Evolutionary conservation across 2,329 filamentous ascomycete species (phyloP).

Genomic region (Aspergillus bombycis): DNA sequence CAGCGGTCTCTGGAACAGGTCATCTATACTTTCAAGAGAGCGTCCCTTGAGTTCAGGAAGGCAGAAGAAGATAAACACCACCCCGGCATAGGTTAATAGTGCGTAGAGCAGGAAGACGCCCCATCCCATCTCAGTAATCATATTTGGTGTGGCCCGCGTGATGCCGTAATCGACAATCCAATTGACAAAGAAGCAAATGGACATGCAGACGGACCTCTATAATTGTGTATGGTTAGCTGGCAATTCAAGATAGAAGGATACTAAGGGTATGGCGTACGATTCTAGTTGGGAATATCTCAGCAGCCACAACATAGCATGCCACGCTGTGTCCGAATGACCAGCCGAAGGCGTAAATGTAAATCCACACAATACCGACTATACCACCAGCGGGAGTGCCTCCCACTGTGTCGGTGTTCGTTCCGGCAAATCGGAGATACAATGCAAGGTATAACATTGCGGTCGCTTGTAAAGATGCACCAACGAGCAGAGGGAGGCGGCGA

Average conservation of each 20-base stretch:
- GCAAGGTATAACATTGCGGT: not conserved
- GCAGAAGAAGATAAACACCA: not conserved
- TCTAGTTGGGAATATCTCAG: not conserved
- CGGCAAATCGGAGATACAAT: not conserved
- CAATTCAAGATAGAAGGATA: too few relatives aligned
- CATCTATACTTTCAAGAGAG: not conserved
- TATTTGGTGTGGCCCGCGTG: not conserved
- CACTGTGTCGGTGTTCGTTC: not conserved
- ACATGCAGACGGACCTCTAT: not conserved
- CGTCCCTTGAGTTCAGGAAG: not conserved
- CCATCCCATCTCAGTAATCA: not conserved
- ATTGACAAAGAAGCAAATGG: not conserved
- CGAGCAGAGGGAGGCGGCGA: not conserved
- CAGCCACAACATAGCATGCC: not conserved
- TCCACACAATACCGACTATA: not conserved
- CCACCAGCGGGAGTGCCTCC: not conserved
- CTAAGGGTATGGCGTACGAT: rapidly evolving
- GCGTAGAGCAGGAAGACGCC: not conserved
- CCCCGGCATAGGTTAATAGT: not conserved
- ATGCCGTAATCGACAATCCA: not conserved
- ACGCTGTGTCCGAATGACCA: not conserved
- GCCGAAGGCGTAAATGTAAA: not conserved
- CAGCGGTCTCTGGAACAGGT: not conserved
- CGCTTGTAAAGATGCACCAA: not conserved
- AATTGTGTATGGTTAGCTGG: too few relatives aligned